A percentile compares a stretch with the other conserved stretches of the same genome.
phyloP scores from a whole-genome alignment of 345 rosid genomes.

The Erucastrum elatum region DNA sequence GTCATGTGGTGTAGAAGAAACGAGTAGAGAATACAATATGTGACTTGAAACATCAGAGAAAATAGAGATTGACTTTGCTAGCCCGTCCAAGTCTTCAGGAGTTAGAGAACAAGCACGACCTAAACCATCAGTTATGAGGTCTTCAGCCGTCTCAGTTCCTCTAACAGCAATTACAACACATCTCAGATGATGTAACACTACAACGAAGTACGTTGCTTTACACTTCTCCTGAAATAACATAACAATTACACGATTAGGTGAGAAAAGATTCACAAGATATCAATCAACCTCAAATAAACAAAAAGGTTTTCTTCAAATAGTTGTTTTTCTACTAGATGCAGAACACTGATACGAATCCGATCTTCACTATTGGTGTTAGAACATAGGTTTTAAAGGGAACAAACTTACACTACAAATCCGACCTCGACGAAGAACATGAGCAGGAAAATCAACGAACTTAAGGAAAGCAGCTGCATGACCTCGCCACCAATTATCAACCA shows the following conservation, averaged over 20 bases:
- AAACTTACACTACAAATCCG: slow-evolving; percentile 71
- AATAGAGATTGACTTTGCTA: slow-evolving; percentile 50
- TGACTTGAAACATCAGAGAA: too few relatives aligned
- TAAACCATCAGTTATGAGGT: slow-evolving; percentile 91
- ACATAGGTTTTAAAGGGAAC: background rate
- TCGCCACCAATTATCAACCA: slow-evolving; percentile 96
- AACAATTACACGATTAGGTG: background rate
- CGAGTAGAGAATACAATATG: too few relatives aligned
- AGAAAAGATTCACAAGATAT: background rate
- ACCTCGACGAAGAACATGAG: slow-evolving; percentile 66
- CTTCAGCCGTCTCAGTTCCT: slow-evolving; percentile 96
- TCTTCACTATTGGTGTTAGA: too few relatives aligned
- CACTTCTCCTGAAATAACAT: slow-evolving; percentile 59
- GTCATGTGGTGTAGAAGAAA: too few relatives aligned
- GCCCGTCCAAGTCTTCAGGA: slow-evolving; percentile 70
- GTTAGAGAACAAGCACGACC: slow-evolving; percentile 69
- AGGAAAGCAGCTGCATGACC: slow-evolving; percentile 95
- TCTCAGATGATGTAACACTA: slow-evolving; percentile 70
- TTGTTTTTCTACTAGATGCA: background rate
- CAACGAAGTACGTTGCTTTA: slow-evolving; percentile 85
- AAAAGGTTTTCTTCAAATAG: background rate
- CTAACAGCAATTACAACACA: slow-evolving; percentile 78
- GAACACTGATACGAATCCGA: background rate
- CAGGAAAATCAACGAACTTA: slow-evolving; percentile 59
- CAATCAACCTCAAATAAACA: background rate